Base-by-base conservation (phyloP, 805 yeast species). In the Kodamaea hsintzibuensis region DNA sequence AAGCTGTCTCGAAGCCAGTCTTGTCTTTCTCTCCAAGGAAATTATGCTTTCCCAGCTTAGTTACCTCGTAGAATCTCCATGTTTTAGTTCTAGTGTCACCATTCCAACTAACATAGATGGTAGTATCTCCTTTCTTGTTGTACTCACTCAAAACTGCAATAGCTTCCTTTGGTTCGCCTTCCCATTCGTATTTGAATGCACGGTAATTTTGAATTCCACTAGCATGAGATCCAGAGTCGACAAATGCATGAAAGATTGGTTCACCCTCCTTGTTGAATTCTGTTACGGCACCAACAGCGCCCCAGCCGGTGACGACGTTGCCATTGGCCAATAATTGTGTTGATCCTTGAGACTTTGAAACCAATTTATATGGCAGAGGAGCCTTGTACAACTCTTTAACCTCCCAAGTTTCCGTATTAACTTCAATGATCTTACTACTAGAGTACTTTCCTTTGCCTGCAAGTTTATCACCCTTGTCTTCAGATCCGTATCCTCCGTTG, bases 251-350 rank as follows among this genome's bases (percentile, higher is more conserved):
- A 58, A 71, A 70, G 14, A 70, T 59, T 12, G 67, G 57, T 14
- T 68, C 57, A 8, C 69, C 74, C 3, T 65, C 57, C 8, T 40
- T 39, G 53, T 65, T 61, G 49, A 57, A 68, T 52, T 73, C 76
- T 10, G 76, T 71, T n/a, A 72, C 65, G 3, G 73, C 71, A 42
- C 76, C 75, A 17, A 62, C 70, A 1, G 76, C 69, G 4, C 76
- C 77, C 74, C 76, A 71, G 50, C 68, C 70, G 18, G 70, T 72
- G 33, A 73, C 49, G 16, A 66, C 74, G 46, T 71, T 63, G 10
- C 73, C 73, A 47, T 70, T 63, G 19, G 64, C 62, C 30, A 71
- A 58, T 3, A 70, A 62, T 50, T 71, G 76, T 2, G 67, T 60
- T 18, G 70, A 67, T 2, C 73, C 73, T 53, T 69, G 73, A 8